Percentiles rank a stretch among this genome's conserved stretches.
Conservation (phyloP, 331 rosid species). For the Arachis monticola region DNA sequence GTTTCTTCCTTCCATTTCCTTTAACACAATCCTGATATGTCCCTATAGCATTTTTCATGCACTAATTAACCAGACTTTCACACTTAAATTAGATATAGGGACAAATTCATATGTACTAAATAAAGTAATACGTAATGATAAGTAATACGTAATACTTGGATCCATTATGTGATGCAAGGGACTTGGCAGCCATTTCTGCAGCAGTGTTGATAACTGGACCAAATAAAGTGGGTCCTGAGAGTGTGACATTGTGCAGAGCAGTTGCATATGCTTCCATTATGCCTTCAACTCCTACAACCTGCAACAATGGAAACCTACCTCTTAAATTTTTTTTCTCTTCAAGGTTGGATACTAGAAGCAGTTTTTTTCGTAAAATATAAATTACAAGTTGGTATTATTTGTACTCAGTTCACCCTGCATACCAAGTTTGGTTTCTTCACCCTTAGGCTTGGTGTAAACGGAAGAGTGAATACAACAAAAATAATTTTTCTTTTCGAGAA, state of each 20-base stretch:
- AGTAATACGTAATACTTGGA: conserved; percentile 73
- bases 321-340: not conserved
- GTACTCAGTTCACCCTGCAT: too few species aligned
- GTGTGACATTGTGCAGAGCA: conserved; percentile 60
- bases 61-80: too few species aligned
- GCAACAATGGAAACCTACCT: not conserved
- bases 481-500: not conserved
- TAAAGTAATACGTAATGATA: conserved; percentile 80
- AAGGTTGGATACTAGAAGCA: not conserved
- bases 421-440: too few species aligned
- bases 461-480: too few species aligned
- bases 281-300: conserved; percentile 90
- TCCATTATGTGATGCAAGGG: conserved; percentile 47
- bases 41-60: too few species aligned
- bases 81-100: too few species aligned
- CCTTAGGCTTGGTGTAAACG: too few species aligned
- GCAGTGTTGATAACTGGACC: conserved; percentile 79
- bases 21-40: too few species aligned
- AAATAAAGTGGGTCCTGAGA: conserved; percentile 87
- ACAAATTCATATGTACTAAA: too few species aligned
- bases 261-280: conserved; percentile 75
- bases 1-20: too few species aligned
- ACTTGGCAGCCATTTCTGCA: conserved; percentile 64
- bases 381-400: too few species aligned
- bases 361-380: not conserved